Conservation (phyloP, 768 basidiomycete genomes). For the Trametes meyenii region DNA sequence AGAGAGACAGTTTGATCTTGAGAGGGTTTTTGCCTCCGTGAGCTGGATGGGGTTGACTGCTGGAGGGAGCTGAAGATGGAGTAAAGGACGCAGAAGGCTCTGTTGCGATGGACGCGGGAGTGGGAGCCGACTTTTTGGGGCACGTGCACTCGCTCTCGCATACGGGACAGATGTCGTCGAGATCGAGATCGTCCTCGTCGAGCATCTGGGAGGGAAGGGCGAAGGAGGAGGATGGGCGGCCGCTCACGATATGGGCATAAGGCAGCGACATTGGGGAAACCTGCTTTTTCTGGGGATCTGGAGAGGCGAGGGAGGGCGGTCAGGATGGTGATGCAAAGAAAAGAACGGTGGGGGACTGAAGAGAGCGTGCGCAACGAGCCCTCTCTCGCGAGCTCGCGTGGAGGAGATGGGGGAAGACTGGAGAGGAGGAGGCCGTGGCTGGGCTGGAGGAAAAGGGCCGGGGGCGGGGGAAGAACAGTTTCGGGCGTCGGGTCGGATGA, state of each 20-base stretch:
- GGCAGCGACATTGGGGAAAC: constrained; percentile 68
- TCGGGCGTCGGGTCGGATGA: constrained; percentile 14
- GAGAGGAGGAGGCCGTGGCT: constrained; percentile 5
- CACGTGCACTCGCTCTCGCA: constrained; percentile 92
- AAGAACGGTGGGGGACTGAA: neutral
- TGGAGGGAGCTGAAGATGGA: constrained; percentile 37
- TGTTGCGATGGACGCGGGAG: constrained; percentile 26
- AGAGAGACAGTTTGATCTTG: constrained; percentile 76
- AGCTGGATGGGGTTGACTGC: constrained; percentile 23
- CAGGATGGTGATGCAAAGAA: constrained; percentile 7
- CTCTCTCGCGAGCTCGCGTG: neutral
- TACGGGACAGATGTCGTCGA: constrained; percentile 86
- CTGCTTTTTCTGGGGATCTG: constrained; percentile 50
- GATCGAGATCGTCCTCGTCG: constrained; percentile 64
- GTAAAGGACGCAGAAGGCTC: constrained; percentile 39
- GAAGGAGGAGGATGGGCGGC: constrained; percentile 32
- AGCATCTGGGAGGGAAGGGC: constrained; percentile 13
- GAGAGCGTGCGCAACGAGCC: neutral
- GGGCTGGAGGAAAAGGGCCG: constrained; percentile 14
- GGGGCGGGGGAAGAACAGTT: constrained; percentile 15
- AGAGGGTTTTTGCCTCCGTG: constrained; percentile 44
- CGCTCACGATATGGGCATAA: constrained; percentile 68
- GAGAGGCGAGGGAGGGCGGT: constrained; percentile 17
- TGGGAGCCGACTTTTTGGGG: constrained; percentile 47
- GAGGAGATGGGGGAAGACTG: neutral